A percentile compares a stretch with the other conserved stretches of the same genome.
These are phyloP conservation scores for Escallonia rubra DNA, from an alignment of 129 eudicot species.

Conservation along the genomic window DNA sequence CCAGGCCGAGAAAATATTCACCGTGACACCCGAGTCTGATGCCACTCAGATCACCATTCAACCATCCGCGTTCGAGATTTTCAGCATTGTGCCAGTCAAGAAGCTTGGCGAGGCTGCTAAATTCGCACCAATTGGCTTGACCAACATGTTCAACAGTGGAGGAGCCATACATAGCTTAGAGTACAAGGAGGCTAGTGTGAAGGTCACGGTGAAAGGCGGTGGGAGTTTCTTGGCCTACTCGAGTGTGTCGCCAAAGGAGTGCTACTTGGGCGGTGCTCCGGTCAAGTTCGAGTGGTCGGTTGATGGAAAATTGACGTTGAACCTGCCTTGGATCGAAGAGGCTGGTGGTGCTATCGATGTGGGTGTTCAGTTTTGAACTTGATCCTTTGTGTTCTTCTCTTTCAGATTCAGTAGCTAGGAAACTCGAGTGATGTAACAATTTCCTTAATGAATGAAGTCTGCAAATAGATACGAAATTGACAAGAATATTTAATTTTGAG, in stretches of 20 bases:
- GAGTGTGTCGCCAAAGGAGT: constrained; percentile 27
- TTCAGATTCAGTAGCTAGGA: not conserved
- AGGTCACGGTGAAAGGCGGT: constrained; percentile 40
- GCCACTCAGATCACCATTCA: constrained; percentile 18
- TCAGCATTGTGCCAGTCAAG: constrained; percentile 43
- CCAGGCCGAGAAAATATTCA: constrained; percentile 25
- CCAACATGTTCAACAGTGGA: constrained; percentile 44
- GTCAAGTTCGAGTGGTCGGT: constrained; percentile 25
- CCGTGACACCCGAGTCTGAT: constrained; percentile 7
- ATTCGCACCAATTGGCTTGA: constrained; percentile 53
- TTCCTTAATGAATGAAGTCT: too few species aligned
- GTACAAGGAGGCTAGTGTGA: constrained; percentile 12
- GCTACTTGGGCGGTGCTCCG: constrained; percentile 31
- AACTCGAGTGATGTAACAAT: too few species aligned
- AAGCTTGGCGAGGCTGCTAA: constrained; percentile 12
- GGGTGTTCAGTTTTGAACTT: constrained; percentile 20
- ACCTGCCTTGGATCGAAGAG: constrained; percentile 38
- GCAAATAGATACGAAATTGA: too few species aligned
- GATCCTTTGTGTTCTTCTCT: not conserved
- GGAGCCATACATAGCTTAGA: constrained; percentile 32
- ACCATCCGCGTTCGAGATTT: constrained; percentile 46
- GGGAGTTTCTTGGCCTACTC: constrained; percentile 49
- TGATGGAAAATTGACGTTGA: constrained; percentile 24
- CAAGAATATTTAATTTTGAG: too few species aligned
- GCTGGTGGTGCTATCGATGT: constrained; percentile 32